Conservation (phyloP, 768 basidiomycete species). For the Leccinum subgranulosum region DNA sequence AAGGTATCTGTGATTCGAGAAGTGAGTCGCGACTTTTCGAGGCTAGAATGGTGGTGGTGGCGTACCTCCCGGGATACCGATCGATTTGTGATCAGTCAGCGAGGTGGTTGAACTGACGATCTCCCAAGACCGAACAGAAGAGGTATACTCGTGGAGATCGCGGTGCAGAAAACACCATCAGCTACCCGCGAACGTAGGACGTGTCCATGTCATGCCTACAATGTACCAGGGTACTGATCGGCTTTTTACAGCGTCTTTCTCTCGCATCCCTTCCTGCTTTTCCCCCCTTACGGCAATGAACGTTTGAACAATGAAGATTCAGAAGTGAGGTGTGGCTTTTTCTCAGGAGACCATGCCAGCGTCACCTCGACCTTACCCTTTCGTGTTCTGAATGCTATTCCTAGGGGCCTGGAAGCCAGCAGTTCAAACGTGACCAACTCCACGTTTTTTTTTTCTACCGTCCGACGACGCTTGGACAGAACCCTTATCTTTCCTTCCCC, state of each 20-base stretch:
- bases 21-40: background rate
- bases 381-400: background rate
- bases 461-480: background rate
- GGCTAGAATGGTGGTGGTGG: conserved; percentile 3
- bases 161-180: background rate
- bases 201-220: background rate
- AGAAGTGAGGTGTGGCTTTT: background rate
- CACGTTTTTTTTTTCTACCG: background rate
- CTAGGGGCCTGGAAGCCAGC: background rate
- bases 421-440: background rate
- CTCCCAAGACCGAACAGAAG: background rate
- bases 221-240: background rate
- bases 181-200: background rate
- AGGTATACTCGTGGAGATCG: background rate
- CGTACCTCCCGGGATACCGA: background rate
- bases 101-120: background rate
- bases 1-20: conserved; percentile 9
- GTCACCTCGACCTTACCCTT: background rate
- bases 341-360: background rate
- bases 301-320: too few relatives aligned
- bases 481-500: background rate
- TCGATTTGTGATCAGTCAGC: background rate
- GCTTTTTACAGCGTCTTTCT: background rate
- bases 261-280: background rate
- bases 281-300: background rate